These are phyloP conservation scores for Penicillium rolfsii DNA, from an alignment of 2,329 filamentous ascomycete genomes.

Conservation along the genomic window DNA sequence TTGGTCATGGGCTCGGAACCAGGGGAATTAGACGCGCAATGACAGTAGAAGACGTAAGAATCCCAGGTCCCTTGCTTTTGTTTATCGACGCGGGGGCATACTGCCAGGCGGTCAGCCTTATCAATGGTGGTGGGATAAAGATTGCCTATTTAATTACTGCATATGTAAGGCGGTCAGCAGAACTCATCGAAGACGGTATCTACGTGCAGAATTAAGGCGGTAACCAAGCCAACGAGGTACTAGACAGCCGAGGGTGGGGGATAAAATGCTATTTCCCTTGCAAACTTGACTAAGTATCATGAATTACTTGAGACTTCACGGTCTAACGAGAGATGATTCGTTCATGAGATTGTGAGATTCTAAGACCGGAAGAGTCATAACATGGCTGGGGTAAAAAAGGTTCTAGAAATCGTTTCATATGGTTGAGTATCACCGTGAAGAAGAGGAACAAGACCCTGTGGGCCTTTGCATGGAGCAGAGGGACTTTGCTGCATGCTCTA, in stretches of 20 bases:
- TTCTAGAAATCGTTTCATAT: constrained; percentile 2
- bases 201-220: neutral
- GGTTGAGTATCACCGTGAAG: neutral
- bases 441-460: neutral
- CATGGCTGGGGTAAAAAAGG: neutral
- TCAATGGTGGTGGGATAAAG: constrained; percentile 17
- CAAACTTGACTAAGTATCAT: neutral
- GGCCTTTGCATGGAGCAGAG: neutral
- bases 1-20: neutral
- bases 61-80: constrained; percentile 31
- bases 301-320: neutral
- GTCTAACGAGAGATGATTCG: neutral
- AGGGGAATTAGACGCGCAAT: neutral
- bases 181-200: neutral
- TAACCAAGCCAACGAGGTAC: neutral
- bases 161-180: neutral
- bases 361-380: neutral
- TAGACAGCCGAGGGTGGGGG: no score
- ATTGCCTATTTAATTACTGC: neutral
- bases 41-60: constrained; percentile 1
- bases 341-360: neutral
- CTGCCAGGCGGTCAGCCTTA: constrained; percentile 35
- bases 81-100: constrained; percentile 39
- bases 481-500: neutral
- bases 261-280: no score